Percentiles rank a stretch among this genome's conserved stretches.
Conservation (phyloP, 1,139 yeast species). For the Yamadazyma aaseri region DNA sequence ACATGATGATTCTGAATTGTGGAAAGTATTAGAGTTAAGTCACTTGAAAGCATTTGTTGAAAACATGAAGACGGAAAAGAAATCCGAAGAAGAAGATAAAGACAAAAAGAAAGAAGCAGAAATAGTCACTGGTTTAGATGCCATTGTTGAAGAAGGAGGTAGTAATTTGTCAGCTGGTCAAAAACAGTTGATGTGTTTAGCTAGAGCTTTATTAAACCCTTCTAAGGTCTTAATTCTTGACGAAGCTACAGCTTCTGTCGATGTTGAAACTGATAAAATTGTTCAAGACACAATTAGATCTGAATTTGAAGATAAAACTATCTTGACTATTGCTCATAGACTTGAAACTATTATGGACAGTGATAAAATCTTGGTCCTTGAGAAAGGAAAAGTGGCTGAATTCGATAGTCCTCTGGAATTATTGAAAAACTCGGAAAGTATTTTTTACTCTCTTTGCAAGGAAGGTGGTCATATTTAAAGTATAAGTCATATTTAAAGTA, state of each 20-base stretch:
- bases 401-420: slow-evolving; percentile 27
- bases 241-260: slow-evolving; percentile 41
- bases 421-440: slow-evolving; percentile 7
- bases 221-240: slow-evolving; percentile 34
- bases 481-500: background rate
- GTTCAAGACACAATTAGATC: slow-evolving; percentile 34
- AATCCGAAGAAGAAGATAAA: slow-evolving; percentile 17
- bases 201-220: slow-evolving; percentile 34
- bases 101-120: slow-evolving; percentile 3
- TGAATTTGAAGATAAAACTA: slow-evolving; percentile 33
- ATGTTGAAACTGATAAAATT: slow-evolving; percentile 36
- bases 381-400: slow-evolving; percentile 31
- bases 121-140: slow-evolving; percentile 13
- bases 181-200: slow-evolving; percentile 36
- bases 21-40: slow-evolving; percentile 35
- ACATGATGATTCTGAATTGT: slow-evolving; percentile 28
- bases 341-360: slow-evolving; percentile 37
- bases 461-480: slow-evolving; percentile 3
- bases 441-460: slow-evolving; percentile 5
- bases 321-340: slow-evolving; percentile 38
- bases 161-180: slow-evolving; percentile 39
- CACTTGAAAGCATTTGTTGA: slow-evolving; percentile 33
- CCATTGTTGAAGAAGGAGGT: slow-evolving; percentile 29
- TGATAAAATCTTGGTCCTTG: slow-evolving; percentile 33
- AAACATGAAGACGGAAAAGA: slow-evolving; percentile 30